Percentiles rank a stretch among this genome's conserved stretches.
Evolutionary conservation across 2,329 filamentous ascomycete genomes (phyloP).

Genomic region (Akanthomyces dipterigenus): DNA sequence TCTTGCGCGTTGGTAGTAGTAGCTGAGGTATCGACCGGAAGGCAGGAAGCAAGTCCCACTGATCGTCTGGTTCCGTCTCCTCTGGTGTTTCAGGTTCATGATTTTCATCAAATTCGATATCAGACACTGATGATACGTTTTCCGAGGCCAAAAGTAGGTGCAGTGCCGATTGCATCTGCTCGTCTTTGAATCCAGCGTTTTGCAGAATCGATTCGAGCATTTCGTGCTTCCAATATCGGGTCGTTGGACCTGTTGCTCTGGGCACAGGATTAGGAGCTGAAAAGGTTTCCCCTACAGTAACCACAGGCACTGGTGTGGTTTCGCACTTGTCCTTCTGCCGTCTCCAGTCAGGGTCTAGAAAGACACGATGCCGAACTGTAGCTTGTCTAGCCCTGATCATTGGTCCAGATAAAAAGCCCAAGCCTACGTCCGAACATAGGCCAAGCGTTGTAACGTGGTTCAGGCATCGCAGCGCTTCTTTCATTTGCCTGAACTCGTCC

Average conservation of each 20-base stretch:
- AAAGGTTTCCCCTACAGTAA: slow-evolving; percentile 10
- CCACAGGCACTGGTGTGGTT: not conserved
- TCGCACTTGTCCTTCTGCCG: slow-evolving; percentile 10
- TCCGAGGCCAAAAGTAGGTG: slow-evolving; percentile 30
- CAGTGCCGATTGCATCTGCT: slow-evolving; percentile 27
- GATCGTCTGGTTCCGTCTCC: not conserved
- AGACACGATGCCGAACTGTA: slow-evolving; percentile 29
- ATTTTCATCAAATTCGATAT: slow-evolving; percentile 29
- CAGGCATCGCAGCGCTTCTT: slow-evolving; percentile 51
- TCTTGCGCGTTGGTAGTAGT: fast-evolving
- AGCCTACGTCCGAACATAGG: slow-evolving; percentile 58
- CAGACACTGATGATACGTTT: slow-evolving; percentile 19
- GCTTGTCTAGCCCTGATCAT: slow-evolving; percentile 45
- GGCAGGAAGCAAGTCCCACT: not conserved
- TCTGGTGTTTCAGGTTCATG: slow-evolving; percentile 4
- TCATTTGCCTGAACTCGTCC: slow-evolving; percentile 57
- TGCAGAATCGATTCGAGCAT: slow-evolving; percentile 31
- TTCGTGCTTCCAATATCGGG: slow-evolving; percentile 23
- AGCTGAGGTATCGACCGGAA: not conserved
- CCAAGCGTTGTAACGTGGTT: slow-evolving; percentile 54
- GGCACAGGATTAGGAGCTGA: not conserved
- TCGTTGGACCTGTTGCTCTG: slow-evolving; percentile 16
- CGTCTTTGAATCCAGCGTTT: slow-evolving; percentile 28
- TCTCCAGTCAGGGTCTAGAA: slow-evolving; percentile 24
- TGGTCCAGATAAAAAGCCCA: slow-evolving; percentile 60